Evolutionary conservation across 345 rosid genomes (phyloP).

Genomic region (Carallia brachiata): DNA sequence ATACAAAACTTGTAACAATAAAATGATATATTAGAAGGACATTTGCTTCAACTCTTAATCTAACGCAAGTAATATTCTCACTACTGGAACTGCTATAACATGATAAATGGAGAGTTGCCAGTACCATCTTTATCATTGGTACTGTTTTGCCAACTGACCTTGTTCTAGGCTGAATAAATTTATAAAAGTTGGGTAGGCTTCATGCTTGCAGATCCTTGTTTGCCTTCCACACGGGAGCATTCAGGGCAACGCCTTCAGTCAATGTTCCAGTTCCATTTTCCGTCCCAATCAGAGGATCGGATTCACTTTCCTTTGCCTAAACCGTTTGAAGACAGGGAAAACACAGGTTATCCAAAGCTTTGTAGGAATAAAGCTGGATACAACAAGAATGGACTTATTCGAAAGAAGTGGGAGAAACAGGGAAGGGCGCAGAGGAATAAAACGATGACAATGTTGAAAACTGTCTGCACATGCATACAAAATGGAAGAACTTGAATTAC

Average conservation of each 20-base stretch:
- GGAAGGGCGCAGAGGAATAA: neutral
- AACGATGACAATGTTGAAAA: neutral
- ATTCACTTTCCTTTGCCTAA: constrained; percentile 79
- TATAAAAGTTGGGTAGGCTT: constrained; percentile 14
- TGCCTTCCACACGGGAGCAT: constrained; percentile 76
- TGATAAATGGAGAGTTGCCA: constrained; percentile 17
- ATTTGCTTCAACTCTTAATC: constrained; percentile 21
- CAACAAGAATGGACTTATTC: neutral
- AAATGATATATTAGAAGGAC: constrained; percentile 30
- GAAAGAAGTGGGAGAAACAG: neutral
- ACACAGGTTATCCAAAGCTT: neutral
- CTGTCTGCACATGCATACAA: neutral
- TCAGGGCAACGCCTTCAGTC: constrained; percentile 49
- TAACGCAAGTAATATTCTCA: constrained; percentile 19
- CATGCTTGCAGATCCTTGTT: constrained; percentile 91
- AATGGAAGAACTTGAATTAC: constrained; percentile 28
- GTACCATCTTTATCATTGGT: constrained; percentile 51
- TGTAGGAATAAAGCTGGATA: neutral
- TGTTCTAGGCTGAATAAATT: constrained; percentile 20
- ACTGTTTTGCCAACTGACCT: constrained; percentile 23
- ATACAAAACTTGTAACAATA: constrained; percentile 17
- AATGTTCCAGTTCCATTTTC: constrained; percentile 73
- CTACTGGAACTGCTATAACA: constrained; percentile 14
- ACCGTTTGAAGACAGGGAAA: constrained; percentile 3
- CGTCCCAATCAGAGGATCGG: constrained; percentile 67